Conservation (phyloP, 2,329 filamentous ascomycete genomes). For the Ophiocordyceps unilateralis region DNA sequence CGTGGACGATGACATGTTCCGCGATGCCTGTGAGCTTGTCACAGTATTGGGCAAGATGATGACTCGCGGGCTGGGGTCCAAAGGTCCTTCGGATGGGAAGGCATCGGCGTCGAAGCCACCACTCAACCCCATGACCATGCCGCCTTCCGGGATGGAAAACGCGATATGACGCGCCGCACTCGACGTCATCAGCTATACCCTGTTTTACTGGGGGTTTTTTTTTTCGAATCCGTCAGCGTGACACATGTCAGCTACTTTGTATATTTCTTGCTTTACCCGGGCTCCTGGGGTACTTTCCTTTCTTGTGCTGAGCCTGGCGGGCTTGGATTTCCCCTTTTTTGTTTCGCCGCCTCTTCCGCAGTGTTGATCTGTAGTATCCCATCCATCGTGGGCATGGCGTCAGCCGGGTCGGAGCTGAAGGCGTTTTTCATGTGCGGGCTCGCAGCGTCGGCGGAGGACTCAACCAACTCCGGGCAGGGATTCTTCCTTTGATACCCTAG, state of each 20-base stretch:
- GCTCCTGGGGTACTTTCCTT: too few relatives aligned
- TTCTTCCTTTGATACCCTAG: not conserved
- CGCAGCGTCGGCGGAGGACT: too few relatives aligned
- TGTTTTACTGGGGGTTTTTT: too few relatives aligned
- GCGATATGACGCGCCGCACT: constrained; percentile 15
- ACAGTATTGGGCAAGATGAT: constrained; percentile 77
- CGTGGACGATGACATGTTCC: constrained; percentile 91
- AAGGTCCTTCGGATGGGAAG: constrained; percentile 12
- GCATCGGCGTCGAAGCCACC: constrained; percentile 14
- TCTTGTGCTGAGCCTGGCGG: too few relatives aligned
- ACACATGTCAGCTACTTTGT: too few relatives aligned
- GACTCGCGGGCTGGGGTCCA: constrained; percentile 45
- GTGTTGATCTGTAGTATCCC: too few relatives aligned
- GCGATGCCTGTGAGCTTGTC: constrained; percentile 78
- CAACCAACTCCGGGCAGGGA: not conserved
- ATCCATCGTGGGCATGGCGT: too few relatives aligned
- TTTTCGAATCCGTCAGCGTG: too few relatives aligned
- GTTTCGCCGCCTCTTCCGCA: too few relatives aligned
- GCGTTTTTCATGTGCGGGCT: not conserved
- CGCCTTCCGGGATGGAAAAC: constrained; percentile 24
- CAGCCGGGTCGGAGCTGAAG: not conserved
- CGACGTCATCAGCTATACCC: not conserved
- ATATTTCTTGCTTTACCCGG: too few relatives aligned
- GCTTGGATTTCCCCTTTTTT: too few relatives aligned
- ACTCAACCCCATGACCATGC: constrained; percentile 5